These are phyloP conservation scores for Fistulinella cinereoalba DNA, from an alignment of 1,284 basidiomycete genomes.

Conservation along the genomic window DNA sequence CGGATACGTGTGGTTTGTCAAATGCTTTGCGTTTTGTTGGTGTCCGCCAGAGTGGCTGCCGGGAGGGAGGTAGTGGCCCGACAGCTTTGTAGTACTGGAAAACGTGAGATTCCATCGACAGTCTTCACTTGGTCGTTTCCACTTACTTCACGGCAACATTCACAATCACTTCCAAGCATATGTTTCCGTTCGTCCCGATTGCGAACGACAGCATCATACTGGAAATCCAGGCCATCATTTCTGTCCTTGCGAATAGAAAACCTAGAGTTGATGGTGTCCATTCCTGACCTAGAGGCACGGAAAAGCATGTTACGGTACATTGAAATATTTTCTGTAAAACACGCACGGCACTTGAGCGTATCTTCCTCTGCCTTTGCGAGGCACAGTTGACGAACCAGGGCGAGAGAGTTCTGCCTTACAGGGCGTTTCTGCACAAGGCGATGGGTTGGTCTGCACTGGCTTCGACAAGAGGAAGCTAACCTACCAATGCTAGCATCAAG, in stretches of 20 bases:
- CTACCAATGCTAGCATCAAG: conserved; percentile 8
- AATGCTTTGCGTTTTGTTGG: conserved; percentile 40
- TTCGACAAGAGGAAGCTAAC: background rate
- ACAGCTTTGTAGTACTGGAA: conserved; percentile 77
- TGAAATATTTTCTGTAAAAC: background rate
- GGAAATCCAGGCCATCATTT: conserved; percentile 65
- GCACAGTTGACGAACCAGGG: conserved; percentile 15
- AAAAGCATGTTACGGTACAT: background rate
- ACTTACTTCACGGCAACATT: conserved; percentile 78
- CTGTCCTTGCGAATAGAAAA: conserved; percentile 65
- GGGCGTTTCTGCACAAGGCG: conserved; percentile 8
- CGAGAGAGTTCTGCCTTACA: conserved; percentile 33
- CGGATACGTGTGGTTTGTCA: conserved; percentile 2
- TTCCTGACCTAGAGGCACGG: conserved; percentile 21
- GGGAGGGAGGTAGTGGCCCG: conserved; percentile 66
- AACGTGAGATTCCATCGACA: background rate
- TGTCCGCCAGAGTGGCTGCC: conserved; percentile 69
- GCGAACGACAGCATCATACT: conserved; percentile 78
- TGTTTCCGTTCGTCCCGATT: conserved; percentile 59
- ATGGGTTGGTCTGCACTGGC: background rate
- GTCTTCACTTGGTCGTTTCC: background rate
- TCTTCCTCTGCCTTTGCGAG: conserved; percentile 32
- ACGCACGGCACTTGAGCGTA: conserved; percentile 29
- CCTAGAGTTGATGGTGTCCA: conserved; percentile 55
- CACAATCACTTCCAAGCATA: conserved; percentile 80